phyloP scores from a whole-genome alignment of 1,284 basidiomycete species.

The Puccinia polysora region DNA sequence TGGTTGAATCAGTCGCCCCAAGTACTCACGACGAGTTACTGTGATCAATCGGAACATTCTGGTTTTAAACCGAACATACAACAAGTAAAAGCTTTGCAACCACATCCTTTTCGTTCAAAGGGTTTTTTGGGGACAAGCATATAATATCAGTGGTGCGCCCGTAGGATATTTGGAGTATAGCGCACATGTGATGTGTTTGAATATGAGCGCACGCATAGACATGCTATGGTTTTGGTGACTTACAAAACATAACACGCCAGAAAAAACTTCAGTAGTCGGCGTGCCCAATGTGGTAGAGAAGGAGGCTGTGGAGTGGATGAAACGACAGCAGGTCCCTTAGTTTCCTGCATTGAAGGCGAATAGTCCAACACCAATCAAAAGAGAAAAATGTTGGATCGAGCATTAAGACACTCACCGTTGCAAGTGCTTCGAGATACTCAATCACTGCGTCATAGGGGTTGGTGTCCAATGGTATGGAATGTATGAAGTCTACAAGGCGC shows the following conservation, averaged over 20 bases:
- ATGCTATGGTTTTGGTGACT: not conserved
- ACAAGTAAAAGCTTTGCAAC: constrained; percentile 27
- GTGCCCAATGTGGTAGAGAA: constrained; percentile 25
- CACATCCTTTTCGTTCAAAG: constrained; percentile 25
- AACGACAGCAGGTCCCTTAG: not conserved
- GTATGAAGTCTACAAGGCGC: constrained; percentile 14
- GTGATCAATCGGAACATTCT: constrained; percentile 22
- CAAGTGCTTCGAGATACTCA: not conserved
- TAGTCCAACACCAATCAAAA: not conserved
- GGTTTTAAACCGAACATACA: constrained; percentile 34
- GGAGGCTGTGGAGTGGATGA: constrained; percentile 4
- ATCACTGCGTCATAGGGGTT: constrained; percentile 23
- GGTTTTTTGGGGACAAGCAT: not conserved
- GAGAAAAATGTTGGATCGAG: not conserved
- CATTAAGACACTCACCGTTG: constrained; percentile 4
- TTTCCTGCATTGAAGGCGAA: not conserved
- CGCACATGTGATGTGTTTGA: not conserved
- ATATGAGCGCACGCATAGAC: not conserved
- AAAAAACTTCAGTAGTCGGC: constrained; percentile 6
- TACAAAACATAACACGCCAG: constrained; percentile 23
- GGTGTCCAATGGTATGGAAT: not conserved
- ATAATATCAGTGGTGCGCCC: not conserved
- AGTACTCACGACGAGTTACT: constrained; percentile 17
- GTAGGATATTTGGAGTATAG: not conserved
- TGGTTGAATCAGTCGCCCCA: not conserved